Conservation (phyloP, 805 yeast genomes). For the Wickerhamomyces bisporus region DNA sequence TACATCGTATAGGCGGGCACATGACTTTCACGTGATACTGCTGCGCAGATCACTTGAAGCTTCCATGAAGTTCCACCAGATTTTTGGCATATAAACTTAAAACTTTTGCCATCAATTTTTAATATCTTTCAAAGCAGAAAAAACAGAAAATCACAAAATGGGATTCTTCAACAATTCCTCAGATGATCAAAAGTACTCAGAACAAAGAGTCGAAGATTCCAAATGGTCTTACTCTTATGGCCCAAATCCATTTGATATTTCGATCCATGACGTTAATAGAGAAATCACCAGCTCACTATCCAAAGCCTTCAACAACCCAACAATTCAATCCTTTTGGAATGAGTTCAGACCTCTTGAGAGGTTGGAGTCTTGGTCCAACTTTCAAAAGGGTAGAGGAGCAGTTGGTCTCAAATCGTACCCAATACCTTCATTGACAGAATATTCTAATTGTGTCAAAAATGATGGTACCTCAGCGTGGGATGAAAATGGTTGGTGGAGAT, state of each 20-base stretch:
- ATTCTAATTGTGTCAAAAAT: slow-evolving; percentile 54
- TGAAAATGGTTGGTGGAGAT: slow-evolving; percentile 80
- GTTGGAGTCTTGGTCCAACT: slow-evolving; percentile 11
- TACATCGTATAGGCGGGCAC: no score
- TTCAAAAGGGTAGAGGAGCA: slow-evolving; percentile 9
- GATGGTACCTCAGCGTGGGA: slow-evolving; percentile 83
- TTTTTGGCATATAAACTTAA: no score
- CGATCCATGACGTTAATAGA: background rate
- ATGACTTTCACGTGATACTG: no score
- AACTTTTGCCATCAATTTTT: no score
- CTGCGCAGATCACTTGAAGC: no score
- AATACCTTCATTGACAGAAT: slow-evolving; percentile 53
- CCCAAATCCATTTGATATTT: background rate
- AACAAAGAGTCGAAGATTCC: background rate
- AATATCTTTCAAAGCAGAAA: no score
- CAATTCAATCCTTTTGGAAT: slow-evolving; percentile 1
- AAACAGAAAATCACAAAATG: background rate
- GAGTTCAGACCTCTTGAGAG: slow-evolving; percentile 5
- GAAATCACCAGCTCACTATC: background rate
- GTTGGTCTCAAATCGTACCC: slow-evolving; percentile 48
- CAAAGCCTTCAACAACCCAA: background rate
- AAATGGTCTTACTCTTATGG: background rate
- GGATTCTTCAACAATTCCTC: slow-evolving; percentile 5
- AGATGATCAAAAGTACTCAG: slow-evolving; percentile 2
- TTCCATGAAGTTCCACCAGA: no score